phyloP scores from a whole-genome alignment of 805 yeast species.

The Candida corydali region DNA sequence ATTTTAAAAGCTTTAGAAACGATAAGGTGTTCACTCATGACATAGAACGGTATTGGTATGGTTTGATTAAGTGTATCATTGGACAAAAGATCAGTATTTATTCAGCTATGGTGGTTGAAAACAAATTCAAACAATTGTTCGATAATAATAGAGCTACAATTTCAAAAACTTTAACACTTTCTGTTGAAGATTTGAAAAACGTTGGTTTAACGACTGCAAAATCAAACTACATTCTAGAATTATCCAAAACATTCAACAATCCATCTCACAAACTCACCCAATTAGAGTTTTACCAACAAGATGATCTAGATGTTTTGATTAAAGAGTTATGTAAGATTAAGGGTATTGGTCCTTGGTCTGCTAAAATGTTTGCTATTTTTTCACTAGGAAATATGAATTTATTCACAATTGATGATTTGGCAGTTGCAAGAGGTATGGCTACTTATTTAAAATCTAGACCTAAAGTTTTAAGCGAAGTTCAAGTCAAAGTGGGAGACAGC shows the following conservation, averaged over 20 bases:
- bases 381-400: conserved; percentile 64
- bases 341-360: conserved; percentile 84
- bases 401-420: conserved; percentile 76
- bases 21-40: conserved; percentile 11
- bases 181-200: conserved; percentile 47
- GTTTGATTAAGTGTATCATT: conserved; percentile 42
- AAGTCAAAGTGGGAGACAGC: conserved; percentile 26
- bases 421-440: conserved; percentile 77
- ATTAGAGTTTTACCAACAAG: conserved; percentile 30
- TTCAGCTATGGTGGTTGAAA: conserved; percentile 67
- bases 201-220: conserved; percentile 72
- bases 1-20: conserved; percentile 21
- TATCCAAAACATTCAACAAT: conserved; percentile 50
- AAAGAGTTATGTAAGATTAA: conserved; percentile 51
- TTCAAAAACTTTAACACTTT: conserved; percentile 32
- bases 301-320: conserved; percentile 43
- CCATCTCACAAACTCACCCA: conserved; percentile 29
- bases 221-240: conserved; percentile 53
- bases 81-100: conserved; percentile 77
- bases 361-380: conserved; percentile 79
- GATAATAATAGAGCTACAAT: conserved; percentile 48
- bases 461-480: conserved; percentile 41
- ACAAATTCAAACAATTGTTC: conserved; percentile 38
- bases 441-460: conserved; percentile 57
- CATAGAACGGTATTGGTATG: conserved; percentile 31